Evolutionary conservation across 2,329 filamentous ascomycete genomes (phyloP), one percentile per base, ranked within the genome.

Genomic region (Aspergillus tubingensis): DNA sequence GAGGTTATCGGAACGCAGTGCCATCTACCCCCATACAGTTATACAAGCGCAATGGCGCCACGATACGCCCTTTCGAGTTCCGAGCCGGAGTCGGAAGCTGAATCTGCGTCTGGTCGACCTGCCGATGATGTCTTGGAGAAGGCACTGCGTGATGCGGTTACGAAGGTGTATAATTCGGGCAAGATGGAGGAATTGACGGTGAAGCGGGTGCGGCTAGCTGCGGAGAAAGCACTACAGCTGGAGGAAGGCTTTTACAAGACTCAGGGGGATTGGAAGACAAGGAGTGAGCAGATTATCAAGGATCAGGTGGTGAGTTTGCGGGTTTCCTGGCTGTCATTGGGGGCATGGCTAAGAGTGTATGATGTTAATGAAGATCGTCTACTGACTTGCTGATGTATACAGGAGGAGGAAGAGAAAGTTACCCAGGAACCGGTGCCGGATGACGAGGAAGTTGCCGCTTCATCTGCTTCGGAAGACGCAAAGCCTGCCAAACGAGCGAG

Each of bases 101-200:
- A 59, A 5, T 70, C 71, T 1, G 70, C 75, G 38, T 54, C 56
- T 60, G 0, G 32, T 64, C 5, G 32, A 5, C 75, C 73, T 15
- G 74, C 78, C 5, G 72, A 78, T 50, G 60, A 68, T 23, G 47
- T 54, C 13, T 63, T 80, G n/a, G 77, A 79, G 60, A 68, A 72
- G 43, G 72, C 67, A 19, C 65, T 81, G 48, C 75, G 78, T 44
- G 70, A 77, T 57, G 69, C 72, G 13, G 77, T 80, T 32, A 69
- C 69, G 13, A 63, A 66, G n/a, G 68, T 77, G 51, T 77, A 70
- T 66, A 68, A 70, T 27, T 65, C 69, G 1, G 76, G 74, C 7
- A 77, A 83, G 19, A 70, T 74, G 32, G 81, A 85, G 5, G 80
- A 85, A 54, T 72, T 87, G 62, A 87, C 86, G 0, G 78, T 87